phyloP scores from a whole-genome alignment of 352 stramenopile genomes.

The Pythium vanterpoolii region DNA sequence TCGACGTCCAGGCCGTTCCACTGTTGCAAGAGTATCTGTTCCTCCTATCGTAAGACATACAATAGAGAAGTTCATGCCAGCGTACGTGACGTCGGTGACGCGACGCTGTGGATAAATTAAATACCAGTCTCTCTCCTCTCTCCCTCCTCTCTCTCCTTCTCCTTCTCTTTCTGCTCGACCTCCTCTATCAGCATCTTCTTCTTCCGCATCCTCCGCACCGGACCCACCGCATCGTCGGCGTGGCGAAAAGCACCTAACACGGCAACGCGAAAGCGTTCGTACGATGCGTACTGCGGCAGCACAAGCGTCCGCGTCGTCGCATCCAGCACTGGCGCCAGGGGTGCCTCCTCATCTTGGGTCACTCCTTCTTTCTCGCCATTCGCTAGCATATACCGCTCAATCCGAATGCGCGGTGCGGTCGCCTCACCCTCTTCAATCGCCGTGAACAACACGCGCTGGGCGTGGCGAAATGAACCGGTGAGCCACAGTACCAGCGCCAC shows the following conservation, averaged over 20 bases:
- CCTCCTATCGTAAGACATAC: slow-evolving; percentile 25
- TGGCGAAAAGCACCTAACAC: slow-evolving; percentile 46
- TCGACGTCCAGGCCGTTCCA: slow-evolving; percentile 65
- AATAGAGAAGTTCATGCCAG: not conserved
- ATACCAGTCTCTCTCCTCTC: too few relatives aligned
- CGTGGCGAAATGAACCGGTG: slow-evolving; percentile 37
- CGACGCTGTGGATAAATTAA: not conserved
- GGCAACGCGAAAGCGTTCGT: slow-evolving; percentile 42
- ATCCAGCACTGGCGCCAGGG: slow-evolving; percentile 29
- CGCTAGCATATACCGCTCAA: not conserved
- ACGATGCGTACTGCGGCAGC: slow-evolving; percentile 53
- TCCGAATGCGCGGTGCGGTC: not conserved
- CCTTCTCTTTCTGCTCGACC: not conserved
- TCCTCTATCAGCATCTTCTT: not conserved
- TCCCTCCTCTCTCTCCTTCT: not conserved
- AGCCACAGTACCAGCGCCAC: slow-evolving; percentile 56
- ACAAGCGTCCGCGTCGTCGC: slow-evolving; percentile 32
- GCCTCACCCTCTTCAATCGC: slow-evolving; percentile 3
- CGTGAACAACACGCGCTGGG: slow-evolving; percentile 49
- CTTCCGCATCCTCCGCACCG: not conserved
- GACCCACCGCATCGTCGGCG: slow-evolving; percentile 26
- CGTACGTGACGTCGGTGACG: not conserved
- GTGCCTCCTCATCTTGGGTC: not conserved
- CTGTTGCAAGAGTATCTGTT: slow-evolving; percentile 78
- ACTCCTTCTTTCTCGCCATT: not conserved